A percentile compares a stretch with the other conserved stretches of the same genome.
phyloP scores from a whole-genome alignment of 2,329 filamentous ascomycete genomes.

The Phaeosphaeria sp. region DNA sequence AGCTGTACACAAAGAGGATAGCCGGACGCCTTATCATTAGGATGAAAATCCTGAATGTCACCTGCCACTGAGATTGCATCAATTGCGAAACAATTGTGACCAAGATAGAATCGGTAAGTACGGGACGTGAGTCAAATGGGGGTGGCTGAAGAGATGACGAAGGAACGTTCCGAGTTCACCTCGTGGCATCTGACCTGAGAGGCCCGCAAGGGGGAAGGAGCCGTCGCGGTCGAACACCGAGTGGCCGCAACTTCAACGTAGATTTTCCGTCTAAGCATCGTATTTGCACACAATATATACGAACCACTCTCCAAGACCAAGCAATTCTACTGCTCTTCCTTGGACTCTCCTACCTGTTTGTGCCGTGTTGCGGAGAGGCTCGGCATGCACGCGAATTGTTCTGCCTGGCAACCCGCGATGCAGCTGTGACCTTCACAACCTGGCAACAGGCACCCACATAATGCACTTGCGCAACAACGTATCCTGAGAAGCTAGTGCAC shows the following conservation, averaged over 20 bases:
- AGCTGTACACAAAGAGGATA: not conserved
- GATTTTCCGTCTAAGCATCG: not conserved
- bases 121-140: not conserved
- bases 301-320: not conserved
- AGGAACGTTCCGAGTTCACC: not conserved
- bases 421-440: slow-evolving; percentile 9
- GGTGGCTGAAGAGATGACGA: not conserved
- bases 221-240: not conserved
- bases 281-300: not conserved
- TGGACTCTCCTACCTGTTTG: slow-evolving; percentile 20
- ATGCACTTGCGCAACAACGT: slow-evolving; percentile 8
- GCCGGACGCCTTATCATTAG: not conserved
- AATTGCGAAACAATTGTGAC: not conserved
- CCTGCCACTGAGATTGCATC: not conserved
- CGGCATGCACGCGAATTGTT: slow-evolving; percentile 30
- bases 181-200: not conserved
- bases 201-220: not conserved
- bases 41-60: not conserved
- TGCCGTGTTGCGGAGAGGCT: slow-evolving; percentile 23
- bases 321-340: slow-evolving; percentile 17
- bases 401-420: slow-evolving; percentile 28
- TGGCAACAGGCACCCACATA: slow-evolving; percentile 5
- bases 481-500: too few relatives aligned
- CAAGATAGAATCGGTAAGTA: not conserved
- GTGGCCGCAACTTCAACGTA: not conserved